phyloP scores from a whole-genome alignment of 352 stramenopile genomes.

The Salisapilia sapeloensis region DNA sequence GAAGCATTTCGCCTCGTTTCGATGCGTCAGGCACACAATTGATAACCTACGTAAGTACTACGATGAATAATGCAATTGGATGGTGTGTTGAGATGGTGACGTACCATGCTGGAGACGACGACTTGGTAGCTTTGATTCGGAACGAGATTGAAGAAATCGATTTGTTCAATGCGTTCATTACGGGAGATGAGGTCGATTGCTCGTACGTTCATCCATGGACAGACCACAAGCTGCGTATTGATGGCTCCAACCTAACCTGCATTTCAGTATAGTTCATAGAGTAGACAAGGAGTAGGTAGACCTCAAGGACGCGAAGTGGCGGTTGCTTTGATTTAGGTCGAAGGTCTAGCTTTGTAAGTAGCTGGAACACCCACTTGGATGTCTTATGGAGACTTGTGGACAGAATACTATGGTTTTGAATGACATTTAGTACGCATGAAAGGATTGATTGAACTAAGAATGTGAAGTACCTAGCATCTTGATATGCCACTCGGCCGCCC shows the following conservation, averaged over 20 bases:
- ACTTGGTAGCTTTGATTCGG: constrained; percentile 70
- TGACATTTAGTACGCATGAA: no score
- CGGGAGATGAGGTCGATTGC: constrained; percentile 91
- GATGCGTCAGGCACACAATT: constrained; percentile 90
- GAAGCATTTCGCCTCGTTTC: constrained; percentile 63
- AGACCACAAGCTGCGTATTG: constrained; percentile 92
- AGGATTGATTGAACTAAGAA: constrained; percentile 1
- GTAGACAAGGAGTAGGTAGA: not conserved
- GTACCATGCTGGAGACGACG: constrained; percentile 86
- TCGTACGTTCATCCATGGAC: constrained; percentile 81
- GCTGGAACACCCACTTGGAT: constrained; percentile 89
- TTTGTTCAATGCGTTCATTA: constrained; percentile 80
- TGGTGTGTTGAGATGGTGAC: not conserved
- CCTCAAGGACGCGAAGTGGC: constrained; percentile 44
- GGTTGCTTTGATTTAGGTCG: constrained; percentile 49
- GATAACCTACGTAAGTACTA: constrained; percentile 34
- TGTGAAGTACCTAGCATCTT: constrained; percentile 54
- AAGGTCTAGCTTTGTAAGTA: constrained; percentile 66
- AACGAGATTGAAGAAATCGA: constrained; percentile 83
- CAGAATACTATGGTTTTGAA: constrained; percentile 50
- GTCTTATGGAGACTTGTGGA: constrained; percentile 90
- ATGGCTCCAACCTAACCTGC: constrained; percentile 87
- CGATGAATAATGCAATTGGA: not conserved
- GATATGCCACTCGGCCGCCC: constrained; percentile 85
- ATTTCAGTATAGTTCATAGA: constrained; percentile 6